Percentiles rank a stretch among this genome's conserved stretches.
These are phyloP conservation scores for Macrotyloma uniflorum DNA, from an alignment of 306 rosid species.

Conservation along the genomic window DNA sequence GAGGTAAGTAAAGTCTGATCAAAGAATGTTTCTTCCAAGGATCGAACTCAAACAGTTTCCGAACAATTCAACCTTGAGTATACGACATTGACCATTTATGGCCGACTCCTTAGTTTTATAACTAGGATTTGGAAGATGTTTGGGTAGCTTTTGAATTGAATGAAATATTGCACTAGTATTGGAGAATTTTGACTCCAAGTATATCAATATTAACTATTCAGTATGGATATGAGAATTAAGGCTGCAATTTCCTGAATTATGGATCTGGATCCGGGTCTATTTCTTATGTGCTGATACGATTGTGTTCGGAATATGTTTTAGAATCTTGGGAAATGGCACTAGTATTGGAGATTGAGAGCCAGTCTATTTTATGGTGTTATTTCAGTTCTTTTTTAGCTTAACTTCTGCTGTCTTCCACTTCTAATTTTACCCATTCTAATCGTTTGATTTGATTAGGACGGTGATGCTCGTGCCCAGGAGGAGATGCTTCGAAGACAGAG, in stretches of 20 bases:
- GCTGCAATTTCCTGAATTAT: not conserved
- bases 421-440: not conserved
- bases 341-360: conserved; percentile 12
- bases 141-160: conserved; percentile 3
- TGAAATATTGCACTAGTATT: not conserved
- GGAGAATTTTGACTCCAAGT: not conserved
- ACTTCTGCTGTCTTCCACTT: not conserved
- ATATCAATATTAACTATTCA: not conserved
- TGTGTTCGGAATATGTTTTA: not conserved
- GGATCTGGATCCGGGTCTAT: not conserved
- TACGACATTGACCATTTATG: too few relatives aligned
- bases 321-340: conserved; percentile 13
- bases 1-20: too few relatives aligned
- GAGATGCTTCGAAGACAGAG: conserved; percentile 79
- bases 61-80: too few relatives aligned
- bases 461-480: conserved; percentile 65
- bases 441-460: conserved; percentile 60
- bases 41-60: too few relatives aligned
- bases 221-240: not conserved
- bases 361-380: not conserved
- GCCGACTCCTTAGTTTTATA: not conserved
- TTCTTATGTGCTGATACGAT: not conserved
- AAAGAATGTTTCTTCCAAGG: too few relatives aligned
- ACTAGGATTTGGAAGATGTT: not conserved
- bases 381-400: conserved; percentile 5